A percentile compares a stretch with the other conserved stretches of the same genome.
Evolutionary conservation across 805 yeast genomes (phyloP).

Genomic region (Torulaspora microellipsoides): DNA sequence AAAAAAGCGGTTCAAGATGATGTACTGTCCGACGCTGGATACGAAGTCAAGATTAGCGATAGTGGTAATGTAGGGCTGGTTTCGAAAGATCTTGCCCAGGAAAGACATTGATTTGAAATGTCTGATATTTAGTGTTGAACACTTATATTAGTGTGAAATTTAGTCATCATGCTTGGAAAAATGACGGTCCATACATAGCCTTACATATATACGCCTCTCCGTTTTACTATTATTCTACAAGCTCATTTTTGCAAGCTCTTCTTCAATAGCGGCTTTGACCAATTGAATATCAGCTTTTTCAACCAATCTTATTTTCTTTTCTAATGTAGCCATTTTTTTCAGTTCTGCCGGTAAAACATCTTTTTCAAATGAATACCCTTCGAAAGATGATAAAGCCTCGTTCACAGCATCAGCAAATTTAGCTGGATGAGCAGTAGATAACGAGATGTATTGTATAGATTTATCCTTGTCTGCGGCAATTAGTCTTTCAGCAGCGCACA

Average conservation of each 20-base stretch:
- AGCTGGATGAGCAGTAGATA: conserved; percentile 98
- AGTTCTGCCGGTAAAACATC: conserved; percentile 89
- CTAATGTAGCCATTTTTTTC: conserved; percentile 61
- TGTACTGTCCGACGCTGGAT: conserved; percentile 66
- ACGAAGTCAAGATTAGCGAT: conserved; percentile 62
- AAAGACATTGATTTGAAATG: too few relatives aligned
- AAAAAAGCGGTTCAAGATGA: conserved; percentile 56
- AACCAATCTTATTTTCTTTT: conserved; percentile 68
- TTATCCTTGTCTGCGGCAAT: conserved; percentile 45
- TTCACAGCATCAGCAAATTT: conserved; percentile 96
- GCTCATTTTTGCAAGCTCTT: conserved; percentile 56
- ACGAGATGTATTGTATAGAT: conserved; percentile 55
- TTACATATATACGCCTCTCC: background rate
- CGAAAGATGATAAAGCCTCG: conserved; percentile 59
- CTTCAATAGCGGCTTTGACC: conserved; percentile 71
- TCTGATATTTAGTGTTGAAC: too few relatives aligned
- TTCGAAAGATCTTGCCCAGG: conserved; percentile 8
- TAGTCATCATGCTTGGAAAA: too few relatives aligned
- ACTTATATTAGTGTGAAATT: too few relatives aligned
- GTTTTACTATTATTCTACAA: conserved; percentile 16
- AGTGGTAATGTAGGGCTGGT: conserved; percentile 61
- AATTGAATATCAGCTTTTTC: conserved; percentile 68
- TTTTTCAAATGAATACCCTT: conserved; percentile 77
- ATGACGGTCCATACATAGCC: background rate
- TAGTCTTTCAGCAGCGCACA: conserved; percentile 65